Base-by-base conservation (phyloP, 1,139 yeast genomes). In the Arxiozyma bovina region DNA sequence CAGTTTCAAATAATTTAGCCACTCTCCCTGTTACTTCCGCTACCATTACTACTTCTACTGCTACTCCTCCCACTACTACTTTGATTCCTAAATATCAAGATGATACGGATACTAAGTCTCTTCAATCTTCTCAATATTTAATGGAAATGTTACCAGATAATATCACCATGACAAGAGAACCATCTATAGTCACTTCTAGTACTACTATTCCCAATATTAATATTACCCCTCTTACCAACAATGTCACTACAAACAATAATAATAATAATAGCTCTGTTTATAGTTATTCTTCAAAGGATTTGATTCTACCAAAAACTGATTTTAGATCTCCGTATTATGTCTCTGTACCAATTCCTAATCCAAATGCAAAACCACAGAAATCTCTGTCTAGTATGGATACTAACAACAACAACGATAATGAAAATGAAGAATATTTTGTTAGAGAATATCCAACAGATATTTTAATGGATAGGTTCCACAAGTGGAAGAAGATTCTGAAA, bases 401-500 rank as follows among this genome's bases (percentile, higher is more conserved):
- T 15, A 34, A 34, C 40, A n/a, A 48, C 18, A 54, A 55, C 8
- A 34, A 34, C 40, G 40, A 48, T 21, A 54, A 55, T 5, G 52
- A 48, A 22, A 44, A 44, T 21, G 55, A 55, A 3, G 51, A 47
- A 17, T 58, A 57, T 45, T 64, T 56, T 49, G 70, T 67, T 18
- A 62, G 66, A 44, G 71, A 69, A 50, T 68, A 65, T 51, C 76
- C 76, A 30, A 73, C 76, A 2, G 73, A 72, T 55, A 64, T 71
- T 8, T 55, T 74, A 11, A 69, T 70, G 53, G 78, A 74, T 54
- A 74, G 86, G 63, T 85, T 86, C 68, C 81, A 82, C 57, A 77
- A 79, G 55, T 86, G 91, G 89, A 82, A 85, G 63, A 80, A 80
- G 67, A 78, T 85, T 57, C 75, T 86, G 58, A 82, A 82, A 61